These are phyloP conservation scores for Suhomyces prunicola DNA, from an alignment of 805 yeast genomes.

Conservation along the genomic window DNA sequence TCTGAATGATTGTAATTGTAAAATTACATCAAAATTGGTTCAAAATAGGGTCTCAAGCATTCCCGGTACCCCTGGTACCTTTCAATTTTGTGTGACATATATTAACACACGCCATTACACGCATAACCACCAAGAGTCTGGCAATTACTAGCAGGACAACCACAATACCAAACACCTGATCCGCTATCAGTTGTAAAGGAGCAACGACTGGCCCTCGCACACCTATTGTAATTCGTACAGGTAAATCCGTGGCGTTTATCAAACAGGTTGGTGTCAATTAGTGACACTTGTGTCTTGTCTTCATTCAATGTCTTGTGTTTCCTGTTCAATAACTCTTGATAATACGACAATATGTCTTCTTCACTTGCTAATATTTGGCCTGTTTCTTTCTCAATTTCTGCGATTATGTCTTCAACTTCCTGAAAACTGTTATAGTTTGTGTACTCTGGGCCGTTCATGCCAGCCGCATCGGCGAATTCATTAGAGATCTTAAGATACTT, in stretches of 20 bases:
- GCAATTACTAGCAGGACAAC: neutral
- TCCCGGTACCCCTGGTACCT: no score
- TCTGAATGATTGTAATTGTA: no score
- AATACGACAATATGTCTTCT: neutral
- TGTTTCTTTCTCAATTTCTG: neutral
- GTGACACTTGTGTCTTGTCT: neutral
- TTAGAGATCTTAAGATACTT: neutral
- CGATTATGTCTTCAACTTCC: neutral
- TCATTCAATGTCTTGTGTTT: neutral
- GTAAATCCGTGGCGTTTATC: neutral
- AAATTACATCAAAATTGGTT: no score
- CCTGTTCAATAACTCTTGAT: neutral
- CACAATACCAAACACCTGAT: neutral
- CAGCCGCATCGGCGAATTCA: neutral
- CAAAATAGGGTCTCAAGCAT: no score
- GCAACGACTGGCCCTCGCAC: neutral
- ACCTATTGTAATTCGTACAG: neutral
- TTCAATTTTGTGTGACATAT: no score
- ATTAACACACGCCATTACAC: no score
- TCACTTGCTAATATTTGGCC: neutral
- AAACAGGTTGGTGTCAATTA: neutral
- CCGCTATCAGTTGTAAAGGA: no score
- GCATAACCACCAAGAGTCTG: no score
- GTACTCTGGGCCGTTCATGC: neutral
- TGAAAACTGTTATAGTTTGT: neutral